Base-by-base conservation (phyloP, 805 yeast species). In the Diddensiella transvaalensis region DNA sequence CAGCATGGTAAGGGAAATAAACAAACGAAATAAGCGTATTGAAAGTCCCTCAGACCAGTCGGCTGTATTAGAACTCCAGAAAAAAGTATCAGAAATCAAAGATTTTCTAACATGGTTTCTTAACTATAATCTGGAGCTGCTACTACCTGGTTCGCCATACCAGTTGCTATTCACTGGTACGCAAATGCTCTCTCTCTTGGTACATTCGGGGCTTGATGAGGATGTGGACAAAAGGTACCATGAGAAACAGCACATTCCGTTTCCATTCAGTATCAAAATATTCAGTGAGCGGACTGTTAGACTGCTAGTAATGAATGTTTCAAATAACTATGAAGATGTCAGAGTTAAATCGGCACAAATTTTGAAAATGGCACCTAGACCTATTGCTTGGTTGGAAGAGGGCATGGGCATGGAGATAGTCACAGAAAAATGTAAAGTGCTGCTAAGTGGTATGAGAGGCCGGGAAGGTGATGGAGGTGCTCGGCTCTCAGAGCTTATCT, bases 381-480 rank as follows among this genome's bases (percentile, higher is more conserved):
- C 67, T 1, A 53, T 71, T 5, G 60, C 62, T 4, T 54, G 55
- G 13, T 46, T 62, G 18, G 54, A 59, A 4, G 37, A 56, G 10
- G 17, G 26, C 2, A 53, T 49, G 2, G 59, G 58, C 6, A 42
- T 68, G 6, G 57, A 62, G 21, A 41, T 32, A 6, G 55, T 68
- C 11, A 60, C 67, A 15, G 54, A 59, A 39, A 30, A 51, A 33
- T 50, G 57, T 58, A 8, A 51, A 48, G 5, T 24, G 30, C 22
- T 68, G 55, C 43, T 70, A 66, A 8, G 65, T 49, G 59, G 69
- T 47, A 44, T 69, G 66, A 62, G 68, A 64, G 80, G 83, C 33
- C 79, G 89, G 46, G 79, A 74, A 49, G 82, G 86, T 40, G 96
- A 89, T 50, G 83, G 87, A 21, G 96, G 90, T 5, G 89, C 96